phyloP scores from a whole-genome alignment of 1,284 basidiomycete genomes.

The Leccinum pallidistipes region DNA sequence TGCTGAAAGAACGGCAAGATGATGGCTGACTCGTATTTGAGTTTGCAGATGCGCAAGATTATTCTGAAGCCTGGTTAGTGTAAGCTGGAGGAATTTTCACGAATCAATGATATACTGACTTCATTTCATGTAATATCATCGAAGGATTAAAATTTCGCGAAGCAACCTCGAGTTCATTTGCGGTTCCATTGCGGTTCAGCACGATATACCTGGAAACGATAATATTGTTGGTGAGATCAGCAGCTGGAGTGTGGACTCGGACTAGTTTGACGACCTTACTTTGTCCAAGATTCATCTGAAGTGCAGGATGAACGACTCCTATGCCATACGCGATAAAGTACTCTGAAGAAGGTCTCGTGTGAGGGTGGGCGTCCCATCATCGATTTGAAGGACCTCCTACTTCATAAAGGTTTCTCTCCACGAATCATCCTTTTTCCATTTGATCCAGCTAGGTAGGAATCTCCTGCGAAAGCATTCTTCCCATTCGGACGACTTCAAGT shows the following conservation, averaged over 20 bases:
- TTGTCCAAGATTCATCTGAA: slow-evolving; percentile 79
- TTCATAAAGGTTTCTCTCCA: slow-evolving; percentile 66
- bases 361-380: neutral
- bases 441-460: slow-evolving; percentile 70
- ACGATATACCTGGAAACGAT: slow-evolving; percentile 57
- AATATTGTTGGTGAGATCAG: slow-evolving; percentile 5
- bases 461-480: slow-evolving; percentile 66
- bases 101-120: slow-evolving; percentile 43
- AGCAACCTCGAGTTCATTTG: slow-evolving; percentile 64
- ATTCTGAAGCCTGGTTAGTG: slow-evolving; percentile 51
- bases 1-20: slow-evolving; percentile 13
- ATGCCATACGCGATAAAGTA: slow-evolving; percentile 64
- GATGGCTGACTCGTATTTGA: slow-evolving; percentile 49
- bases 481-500: slow-evolving; percentile 63
- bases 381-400: slow-evolving; percentile 36
- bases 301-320: slow-evolving; percentile 66
- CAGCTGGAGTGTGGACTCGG: neutral
- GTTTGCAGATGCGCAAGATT: slow-evolving; percentile 65
- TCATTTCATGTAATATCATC: slow-evolving; percentile 69
- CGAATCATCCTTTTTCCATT: slow-evolving; percentile 59
- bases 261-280: slow-evolving; percentile 41
- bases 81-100: slow-evolving; percentile 1
- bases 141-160: slow-evolving; percentile 68
- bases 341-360: slow-evolving; percentile 37
- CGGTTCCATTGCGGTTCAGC: slow-evolving; percentile 70